Conservation (phyloP, 2,329 filamentous ascomycete species). For the Ceratocystis papillata region DNA sequence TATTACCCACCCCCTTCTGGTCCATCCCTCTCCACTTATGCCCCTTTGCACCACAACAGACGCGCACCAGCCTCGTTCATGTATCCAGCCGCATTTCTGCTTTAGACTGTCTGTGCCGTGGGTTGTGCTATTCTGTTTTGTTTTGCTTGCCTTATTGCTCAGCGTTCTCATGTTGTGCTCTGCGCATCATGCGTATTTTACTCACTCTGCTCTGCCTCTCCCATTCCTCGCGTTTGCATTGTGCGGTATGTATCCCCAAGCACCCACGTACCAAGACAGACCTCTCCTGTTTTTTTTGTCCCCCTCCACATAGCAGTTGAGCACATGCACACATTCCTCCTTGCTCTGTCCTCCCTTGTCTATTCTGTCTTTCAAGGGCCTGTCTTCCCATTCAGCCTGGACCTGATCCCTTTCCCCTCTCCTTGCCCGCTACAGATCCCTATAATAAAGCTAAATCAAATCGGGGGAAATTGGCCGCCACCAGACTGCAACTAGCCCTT, state of each 20-base stretch:
- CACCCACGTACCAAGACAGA: background rate
- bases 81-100: slow-evolving; percentile 7
- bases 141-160: background rate
- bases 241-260: background rate
- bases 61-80: slow-evolving; percentile 13
- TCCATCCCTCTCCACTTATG: background rate
- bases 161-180: too few species aligned
- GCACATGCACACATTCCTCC: background rate
- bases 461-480: slow-evolving; percentile 2
- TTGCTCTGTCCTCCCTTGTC: background rate
- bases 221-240: background rate
- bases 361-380: background rate
- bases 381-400: background rate
- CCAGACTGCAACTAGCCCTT: background rate
- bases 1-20: background rate
- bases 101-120: background rate
- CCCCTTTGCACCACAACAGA: slow-evolving; percentile 4
- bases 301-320: background rate
- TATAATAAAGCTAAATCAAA: slow-evolving; percentile 5
- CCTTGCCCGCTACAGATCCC: background rate
- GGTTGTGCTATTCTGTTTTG: background rate
- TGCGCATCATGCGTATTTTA: background rate
- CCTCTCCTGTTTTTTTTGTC: background rate
- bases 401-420: background rate
- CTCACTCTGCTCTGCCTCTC: background rate